These are phyloP conservation scores for Tuber microsphaerosporum DNA, from an alignment of 495 filamentous ascomycete species.

Conservation along the genomic window DNA sequence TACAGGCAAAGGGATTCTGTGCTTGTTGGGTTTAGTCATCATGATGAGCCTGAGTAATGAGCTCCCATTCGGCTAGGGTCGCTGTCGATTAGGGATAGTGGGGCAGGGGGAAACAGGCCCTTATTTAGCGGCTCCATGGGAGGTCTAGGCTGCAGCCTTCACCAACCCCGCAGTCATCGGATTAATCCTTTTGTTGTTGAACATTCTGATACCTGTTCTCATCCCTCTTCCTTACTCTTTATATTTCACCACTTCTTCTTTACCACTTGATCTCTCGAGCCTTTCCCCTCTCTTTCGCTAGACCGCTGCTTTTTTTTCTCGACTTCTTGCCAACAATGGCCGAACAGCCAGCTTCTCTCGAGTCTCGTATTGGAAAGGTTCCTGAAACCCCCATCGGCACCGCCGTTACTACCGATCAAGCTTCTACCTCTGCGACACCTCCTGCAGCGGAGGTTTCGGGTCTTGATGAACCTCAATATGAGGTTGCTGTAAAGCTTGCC, in stretches of 20 bases:
- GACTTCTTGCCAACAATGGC: constrained; percentile 30
- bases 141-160: not conserved
- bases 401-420: constrained; percentile 1
- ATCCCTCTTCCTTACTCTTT: not conserved
- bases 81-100: not conserved
- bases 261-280: not conserved
- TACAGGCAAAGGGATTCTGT: not conserved
- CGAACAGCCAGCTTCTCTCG: constrained; percentile 25
- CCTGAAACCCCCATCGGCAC: constrained; percentile 10
- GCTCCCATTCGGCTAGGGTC: not conserved
- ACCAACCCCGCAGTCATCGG: not conserved
- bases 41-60: not conserved
- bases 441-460: constrained; percentile 19
- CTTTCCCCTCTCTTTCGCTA: not conserved
- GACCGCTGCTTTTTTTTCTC: not conserved
- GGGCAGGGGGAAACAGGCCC: not conserved
- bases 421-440: constrained; percentile 7
- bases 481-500: constrained; percentile 79
- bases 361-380: constrained; percentile 38
- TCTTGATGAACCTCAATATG: constrained; percentile 36
- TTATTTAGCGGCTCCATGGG: not conserved
- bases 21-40: not conserved
- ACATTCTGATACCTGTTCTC: not conserved
- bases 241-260: not conserved
- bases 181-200: not conserved